These are phyloP conservation scores for Colletotrichum tanaceti DNA, from an alignment of 2,329 filamentous ascomycete species.

Conservation along the genomic window DNA sequence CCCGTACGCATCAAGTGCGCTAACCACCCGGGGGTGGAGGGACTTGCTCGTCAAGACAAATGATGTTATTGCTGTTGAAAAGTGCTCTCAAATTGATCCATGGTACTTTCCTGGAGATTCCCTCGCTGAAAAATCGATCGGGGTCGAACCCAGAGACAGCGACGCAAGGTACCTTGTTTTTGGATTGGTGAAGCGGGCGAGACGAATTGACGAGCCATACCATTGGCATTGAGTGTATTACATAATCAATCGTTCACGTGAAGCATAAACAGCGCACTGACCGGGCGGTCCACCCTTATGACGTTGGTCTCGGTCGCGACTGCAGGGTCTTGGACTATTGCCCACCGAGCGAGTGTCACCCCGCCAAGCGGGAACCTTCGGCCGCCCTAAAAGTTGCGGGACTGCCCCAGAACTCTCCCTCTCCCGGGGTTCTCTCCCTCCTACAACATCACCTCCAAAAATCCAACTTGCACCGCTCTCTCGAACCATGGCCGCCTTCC, in stretches of 20 bases:
- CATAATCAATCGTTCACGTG: neutral
- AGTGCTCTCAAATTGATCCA: too few species aligned
- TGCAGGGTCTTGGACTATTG: conserved; percentile 33
- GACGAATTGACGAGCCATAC: neutral
- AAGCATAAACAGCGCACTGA: conserved; percentile 12
- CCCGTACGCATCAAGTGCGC: too few species aligned
- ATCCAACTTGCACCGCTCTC: conserved; percentile 40
- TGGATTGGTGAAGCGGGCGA: neutral
- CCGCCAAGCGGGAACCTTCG: conserved; percentile 31
- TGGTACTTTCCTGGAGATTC: too few species aligned
- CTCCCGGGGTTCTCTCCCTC: conserved; percentile 18
- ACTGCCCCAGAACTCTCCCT: neutral
- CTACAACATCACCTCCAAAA: conserved; percentile 35
- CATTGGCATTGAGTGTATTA: neutral
- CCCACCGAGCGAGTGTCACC: conserved; percentile 22
- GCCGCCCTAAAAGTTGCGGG: conserved; percentile 32
- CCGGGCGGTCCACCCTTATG: conserved; percentile 24
- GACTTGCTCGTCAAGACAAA: too few species aligned
- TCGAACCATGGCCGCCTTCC: conserved; percentile 65
- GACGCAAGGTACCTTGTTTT: too few species aligned
- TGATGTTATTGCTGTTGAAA: too few species aligned
- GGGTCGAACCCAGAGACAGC: neutral
- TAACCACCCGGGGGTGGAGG: too few species aligned
- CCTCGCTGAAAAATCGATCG: neutral
- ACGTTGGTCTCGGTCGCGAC: conserved; percentile 27